Conservation (phyloP, 805 yeast species). For the Diddensiella transvaalensis region DNA sequence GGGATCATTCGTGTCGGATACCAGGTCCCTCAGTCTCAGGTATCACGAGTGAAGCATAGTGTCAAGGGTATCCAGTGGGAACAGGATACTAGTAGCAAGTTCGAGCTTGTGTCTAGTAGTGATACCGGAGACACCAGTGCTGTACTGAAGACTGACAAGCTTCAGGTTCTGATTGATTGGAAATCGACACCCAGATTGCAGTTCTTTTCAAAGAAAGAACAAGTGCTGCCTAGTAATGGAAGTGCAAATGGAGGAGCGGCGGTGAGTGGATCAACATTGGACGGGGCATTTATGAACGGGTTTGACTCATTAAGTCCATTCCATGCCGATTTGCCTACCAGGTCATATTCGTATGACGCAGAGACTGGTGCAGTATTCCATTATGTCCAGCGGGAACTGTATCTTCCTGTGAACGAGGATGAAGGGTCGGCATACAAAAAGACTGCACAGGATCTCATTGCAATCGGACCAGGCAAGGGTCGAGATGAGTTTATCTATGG, state of each 20-base stretch:
- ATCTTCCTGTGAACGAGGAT: constrained; percentile 12
- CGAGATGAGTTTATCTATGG: constrained; percentile 15
- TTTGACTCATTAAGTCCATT: background rate
- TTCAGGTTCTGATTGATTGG: constrained; percentile 7
- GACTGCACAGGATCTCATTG: constrained; percentile 9
- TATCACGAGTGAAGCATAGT: background rate
- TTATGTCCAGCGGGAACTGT: constrained; percentile 9
- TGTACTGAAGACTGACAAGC: background rate
- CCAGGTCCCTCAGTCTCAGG: constrained; percentile 1
- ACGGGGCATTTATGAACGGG: background rate
- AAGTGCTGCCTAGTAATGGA: background rate
- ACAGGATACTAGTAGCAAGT: background rate
- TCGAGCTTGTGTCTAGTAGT: background rate
- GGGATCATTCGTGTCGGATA: constrained; percentile 11
- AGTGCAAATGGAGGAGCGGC: background rate
- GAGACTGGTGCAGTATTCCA: constrained; percentile 14
- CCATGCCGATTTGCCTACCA: constrained; percentile 5
- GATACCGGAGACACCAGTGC: background rate
- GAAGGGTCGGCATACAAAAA: constrained; percentile 10
- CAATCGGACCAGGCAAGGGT: background rate
- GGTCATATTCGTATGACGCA: constrained; percentile 13
- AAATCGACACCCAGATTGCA: constrained; percentile 5
- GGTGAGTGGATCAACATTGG: too few species aligned
- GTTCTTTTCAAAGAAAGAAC: background rate
- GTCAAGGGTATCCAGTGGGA: constrained; percentile 3